Base-by-base conservation (phyloP, 2,329 filamentous ascomycete genomes). In the Teratosphaeriaceae sp. region DNA sequence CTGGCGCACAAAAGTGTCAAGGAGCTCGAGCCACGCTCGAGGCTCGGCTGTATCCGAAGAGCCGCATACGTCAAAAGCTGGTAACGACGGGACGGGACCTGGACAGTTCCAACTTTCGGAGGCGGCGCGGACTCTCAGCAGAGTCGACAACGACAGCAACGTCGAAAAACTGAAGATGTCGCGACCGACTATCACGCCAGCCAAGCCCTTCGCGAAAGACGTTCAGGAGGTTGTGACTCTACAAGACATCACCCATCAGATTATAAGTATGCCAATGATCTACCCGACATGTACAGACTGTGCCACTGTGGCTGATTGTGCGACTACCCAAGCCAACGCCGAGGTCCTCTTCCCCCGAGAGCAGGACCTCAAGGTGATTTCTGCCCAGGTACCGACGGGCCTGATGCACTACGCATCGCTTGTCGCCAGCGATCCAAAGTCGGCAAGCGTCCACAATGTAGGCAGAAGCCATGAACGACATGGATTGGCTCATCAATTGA, bases 241-340 rank as follows among this genome's bases (percentile, higher is more conserved):
- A 9, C 40, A 21, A n/a, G 39, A 51, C 40, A 46, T 48, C 15
- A 49, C 40, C 6, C 38, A 19, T 12, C 46, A 48, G 27, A 45
- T 44, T 26, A 20, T 48, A 16, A 34, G 52, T 53, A 53, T 33
- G 46, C 22, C 24, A 8, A 27, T 27, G 8, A 27, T 27, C 24
- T 27, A 27, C 8, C n/a, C 24, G 24, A 8, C 8, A 27, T n/a
- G 24, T 27, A 27, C 24, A n/a, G n/a, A n/a, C n/a, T n/a, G n/a
- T n/a, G n/a, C n/a, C n/a, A n/a, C n/a, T n/a, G n/a, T 40, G 35
- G 45, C 45, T 48, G 43, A 47, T 35, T 13, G 37, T 34, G 19
- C 6, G n/a, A 18, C 18, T n/a, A n/a, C n/a, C n/a, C n/a, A n/a
- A 55, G 51, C 52, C 27, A 54, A 56, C 26, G 53, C 53, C 8